Conservation (phyloP, 2,329 filamentous ascomycete genomes). For the Fusarium foetens region DNA sequence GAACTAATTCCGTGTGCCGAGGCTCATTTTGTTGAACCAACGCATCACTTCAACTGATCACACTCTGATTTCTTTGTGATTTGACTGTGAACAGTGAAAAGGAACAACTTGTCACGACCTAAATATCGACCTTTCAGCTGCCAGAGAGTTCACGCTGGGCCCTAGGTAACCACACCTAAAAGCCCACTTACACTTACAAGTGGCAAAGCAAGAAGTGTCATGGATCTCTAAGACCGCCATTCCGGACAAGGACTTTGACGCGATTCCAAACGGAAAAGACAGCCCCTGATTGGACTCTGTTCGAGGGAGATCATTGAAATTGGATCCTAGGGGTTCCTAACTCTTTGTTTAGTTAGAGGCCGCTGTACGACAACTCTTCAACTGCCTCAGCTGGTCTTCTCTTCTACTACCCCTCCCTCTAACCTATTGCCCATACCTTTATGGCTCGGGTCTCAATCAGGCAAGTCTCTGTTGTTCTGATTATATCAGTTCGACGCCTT, state of each 20-base stretch:
- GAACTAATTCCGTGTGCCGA: slow-evolving; percentile 12
- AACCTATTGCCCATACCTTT: slow-evolving; percentile 1
- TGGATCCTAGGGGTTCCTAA: neutral
- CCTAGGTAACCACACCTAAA: slow-evolving; percentile 12
- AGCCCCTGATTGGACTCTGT: slow-evolving; percentile 12
- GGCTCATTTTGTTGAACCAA: slow-evolving; percentile 11
- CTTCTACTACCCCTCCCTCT: neutral
- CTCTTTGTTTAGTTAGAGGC: slow-evolving; percentile 16
- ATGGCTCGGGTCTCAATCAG: neutral
- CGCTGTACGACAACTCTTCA: slow-evolving; percentile 12
- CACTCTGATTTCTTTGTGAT: neutral
- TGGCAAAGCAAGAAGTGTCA: slow-evolving; percentile 35
- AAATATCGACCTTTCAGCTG: neutral
- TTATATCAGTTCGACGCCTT: neutral
- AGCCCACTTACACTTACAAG: slow-evolving; percentile 13
- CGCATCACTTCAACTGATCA: neutral
- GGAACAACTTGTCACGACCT: neutral
- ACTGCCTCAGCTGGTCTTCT: neutral
- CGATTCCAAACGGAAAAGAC: slow-evolving; percentile 1
- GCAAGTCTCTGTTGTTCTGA: neutral
- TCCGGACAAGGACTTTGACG: slow-evolving; percentile 7
- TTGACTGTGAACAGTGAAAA: neutral
- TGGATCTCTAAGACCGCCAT: slow-evolving; percentile 19
- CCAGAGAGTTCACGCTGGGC: neutral
- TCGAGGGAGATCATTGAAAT: neutral